Evolutionary conservation across 1,284 basidiomycete species (phyloP), one percentile per base, ranked within the genome.

Genomic region (Clitocybe nebularis): DNA sequence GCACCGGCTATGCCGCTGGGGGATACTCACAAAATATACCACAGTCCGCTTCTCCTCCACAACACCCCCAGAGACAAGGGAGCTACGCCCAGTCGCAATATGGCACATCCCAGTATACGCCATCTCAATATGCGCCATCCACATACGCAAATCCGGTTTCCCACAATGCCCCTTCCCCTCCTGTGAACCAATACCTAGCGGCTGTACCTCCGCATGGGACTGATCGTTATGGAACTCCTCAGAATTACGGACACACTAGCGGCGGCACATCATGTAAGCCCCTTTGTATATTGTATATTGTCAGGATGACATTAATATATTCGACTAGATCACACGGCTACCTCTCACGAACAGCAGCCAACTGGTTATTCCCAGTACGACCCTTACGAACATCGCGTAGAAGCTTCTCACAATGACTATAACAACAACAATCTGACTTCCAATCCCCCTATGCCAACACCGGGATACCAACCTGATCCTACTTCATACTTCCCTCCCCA

Each of bases 231-330:
- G 44, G 48, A 33, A 52, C 43, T 45, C 48, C 51, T 52, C 62
- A 60, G 4, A 67, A 68, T 30, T 78, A 82, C 48, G 78, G 77
- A 5, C 81, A 84, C 52, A 56, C 59, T 2, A 59, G 67, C n/a
- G 72, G 74, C 37, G 74, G 69, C 37, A 66, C 72, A 23, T 71
- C 79, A 22, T 83, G 84, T 84, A 54, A 56, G 81, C 8, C 32
- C 13, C 30, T 30, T n/a, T n/a, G n/a, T n/a, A 5, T n/a, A 19
- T 13, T 19, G 13, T 39, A 19, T 35, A 33, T 26, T 45, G 3
- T 23, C 26, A 37, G 22, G 34, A 8, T 16, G 23, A n/a, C 39
- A 42, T 41, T 24, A 30, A 53, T 33, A 50, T 20, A 48, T 32
- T 37, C 33, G 42, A 33, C 3, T 48, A 83, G 80, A 82, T 53